Base-by-base conservation (phyloP, 768 basidiomycete genomes). In the Mycena capillaripes region DNA sequence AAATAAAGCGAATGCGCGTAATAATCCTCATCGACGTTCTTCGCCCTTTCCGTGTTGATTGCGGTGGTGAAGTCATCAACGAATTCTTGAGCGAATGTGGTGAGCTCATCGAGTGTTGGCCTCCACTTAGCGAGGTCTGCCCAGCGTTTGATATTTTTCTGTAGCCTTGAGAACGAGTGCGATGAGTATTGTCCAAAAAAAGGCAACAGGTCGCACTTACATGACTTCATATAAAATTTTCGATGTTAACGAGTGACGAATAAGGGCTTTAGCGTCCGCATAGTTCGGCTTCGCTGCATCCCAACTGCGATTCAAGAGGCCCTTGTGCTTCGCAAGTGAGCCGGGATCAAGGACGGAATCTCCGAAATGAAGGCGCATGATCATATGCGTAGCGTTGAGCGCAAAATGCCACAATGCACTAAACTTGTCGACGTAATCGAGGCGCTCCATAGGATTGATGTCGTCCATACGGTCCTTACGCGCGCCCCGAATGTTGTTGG, bases 221-320 rank as follows among this genome's bases (percentile, higher is more conserved):
- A 76, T 76, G 25, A 75, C 67, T 27, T 36, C 40, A 32, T 75
- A 38, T n/a, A 77, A 52, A 16, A 77, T 58, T 3, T 69, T 63
- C 0, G 75, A 72, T 29, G 74, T 72, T 17, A 77, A 48, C 16
- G 75, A 76, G 40, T 77, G 76, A 3, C 72, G 38, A 11, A 77
- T 72, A 1, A 77, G 57, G 3, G 76, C 63, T 61, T 77, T 77
- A 4, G 69, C 76, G 23, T 60, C 72, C 1, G 76, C 71, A 32
- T 76, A 76, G 36, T 80, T 79, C 2, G 78, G 76, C 55, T 78
- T 79, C 17, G 76, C 76, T 4, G 73, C 78, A 66, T 81, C 79
- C 77, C 78, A 80, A 17, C 57, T 76, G 1, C 80, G 64, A 16
- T 68, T 55, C 25, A 81, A 73, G 5, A 80, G 73, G 1, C 75